Evolutionary conservation across 2,329 filamentous ascomycete species (phyloP), one percentile per base, ranked within the genome.

Genomic region (Colletotrichum sp.): DNA sequence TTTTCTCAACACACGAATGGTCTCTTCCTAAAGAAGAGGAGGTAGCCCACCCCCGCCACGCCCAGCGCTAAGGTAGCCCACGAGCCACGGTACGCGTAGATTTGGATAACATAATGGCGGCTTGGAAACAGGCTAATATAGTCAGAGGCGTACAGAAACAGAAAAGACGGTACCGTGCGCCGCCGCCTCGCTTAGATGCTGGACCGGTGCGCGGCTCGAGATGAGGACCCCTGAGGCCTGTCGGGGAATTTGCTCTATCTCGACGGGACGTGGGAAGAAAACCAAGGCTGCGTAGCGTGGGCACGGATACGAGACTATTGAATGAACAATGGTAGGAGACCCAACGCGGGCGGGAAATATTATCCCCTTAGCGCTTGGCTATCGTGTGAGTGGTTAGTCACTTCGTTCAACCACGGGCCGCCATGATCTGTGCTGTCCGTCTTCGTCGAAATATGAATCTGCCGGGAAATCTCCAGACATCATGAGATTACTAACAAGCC

Each of bases 281-380:
- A 32, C 32, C 58, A 61, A 36, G 71, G 52, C 57, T 58, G 43
- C 43, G 21, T 71, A 66, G 72, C 70, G 70, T 7, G 52, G 57
- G 34, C 64, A 68, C 70, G 57, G 73, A 60, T 65, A 38, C 13
- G 64, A 36, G 63, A 65, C 73, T 75, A 75, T 69, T 65, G 73
- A 34, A 58, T 26, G 73, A 34, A 64, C 70, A 48, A 73, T 65
- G 70, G 52, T 18, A 64, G 43, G 13, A 21, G 15, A 63, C 30
- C 32, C 36, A n/a, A 26, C 38, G 52, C 38, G 43, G 68, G 4
- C n/a, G 34, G 15, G 38, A 66, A 21, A 57, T 24, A 16, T 18
- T 16, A 24, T 71, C 13, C 24, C 70, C n/a, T 26, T 30, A 26
- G 52, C 21, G 38, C 36, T 67, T 55, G 43, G 21, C 48, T 57